Evolutionary conservation across 441 rosid genomes (phyloP).

Genomic region (Euphorbia schlechtendalii): DNA sequence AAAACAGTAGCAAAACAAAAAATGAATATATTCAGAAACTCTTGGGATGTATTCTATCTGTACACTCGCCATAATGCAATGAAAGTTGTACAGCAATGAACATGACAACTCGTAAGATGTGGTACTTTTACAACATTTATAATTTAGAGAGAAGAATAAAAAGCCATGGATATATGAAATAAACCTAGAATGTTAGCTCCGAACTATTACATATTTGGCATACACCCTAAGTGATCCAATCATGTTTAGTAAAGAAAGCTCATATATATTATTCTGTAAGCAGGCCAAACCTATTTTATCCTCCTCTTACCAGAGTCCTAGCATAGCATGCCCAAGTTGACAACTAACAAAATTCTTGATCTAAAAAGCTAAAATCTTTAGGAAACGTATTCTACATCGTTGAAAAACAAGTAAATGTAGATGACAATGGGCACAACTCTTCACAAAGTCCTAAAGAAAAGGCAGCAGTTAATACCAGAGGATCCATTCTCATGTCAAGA

Average conservation of each 20-base stretch:
- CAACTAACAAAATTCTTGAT: neutral
- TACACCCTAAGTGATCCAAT: neutral
- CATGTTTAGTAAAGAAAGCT: neutral
- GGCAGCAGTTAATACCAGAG: constrained; percentile 42
- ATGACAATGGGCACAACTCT: neutral
- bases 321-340: neutral
- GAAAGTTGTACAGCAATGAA: neutral
- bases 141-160: neutral
- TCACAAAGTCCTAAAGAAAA: neutral
- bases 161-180: neutral
- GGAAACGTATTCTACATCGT: neutral
- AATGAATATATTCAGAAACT: neutral
- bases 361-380: neutral
- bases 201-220: neutral
- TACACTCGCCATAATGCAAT: neutral
- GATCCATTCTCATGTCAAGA: constrained; percentile 98
- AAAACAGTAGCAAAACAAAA: neutral
- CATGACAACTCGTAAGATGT: no score
- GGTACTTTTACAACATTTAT: no score
- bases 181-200: neutral
- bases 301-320: no score
- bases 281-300: neutral
- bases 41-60: neutral
- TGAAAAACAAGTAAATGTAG: neutral
- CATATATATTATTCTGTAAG: neutral